Percentiles rank a stretch among this genome's conserved stretches.
phyloP scores from a whole-genome alignment of 1,284 basidiomycete species.

The Ceratobasidium sp. region DNA sequence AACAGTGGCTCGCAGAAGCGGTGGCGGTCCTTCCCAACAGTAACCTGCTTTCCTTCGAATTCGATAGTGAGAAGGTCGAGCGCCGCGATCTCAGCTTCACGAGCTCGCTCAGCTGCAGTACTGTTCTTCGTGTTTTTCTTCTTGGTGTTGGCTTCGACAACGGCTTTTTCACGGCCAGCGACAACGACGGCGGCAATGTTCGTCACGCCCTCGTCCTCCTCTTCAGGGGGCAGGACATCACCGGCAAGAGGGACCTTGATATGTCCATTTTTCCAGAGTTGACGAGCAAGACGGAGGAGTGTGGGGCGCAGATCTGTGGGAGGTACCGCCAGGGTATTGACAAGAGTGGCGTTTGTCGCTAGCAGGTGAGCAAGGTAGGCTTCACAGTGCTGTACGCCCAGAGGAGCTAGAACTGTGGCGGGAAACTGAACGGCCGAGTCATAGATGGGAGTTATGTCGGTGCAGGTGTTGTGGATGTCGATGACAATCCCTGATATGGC shows the following conservation, averaged over 20 bases:
- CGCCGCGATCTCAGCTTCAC: constrained; percentile 82
- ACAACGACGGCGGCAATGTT: constrained; percentile 86
- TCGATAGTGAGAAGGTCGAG: constrained; percentile 82
- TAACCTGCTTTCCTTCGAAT: constrained; percentile 69
- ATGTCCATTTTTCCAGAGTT: constrained; percentile 71
- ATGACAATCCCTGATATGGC: constrained; percentile 83
- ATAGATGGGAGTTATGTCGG: constrained; percentile 82
- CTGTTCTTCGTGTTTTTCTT: constrained; percentile 65
- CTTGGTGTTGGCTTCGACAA: constrained; percentile 84
- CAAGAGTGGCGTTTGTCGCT: constrained; percentile 69
- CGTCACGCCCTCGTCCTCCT: constrained; percentile 85
- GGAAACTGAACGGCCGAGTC: constrained; percentile 79
- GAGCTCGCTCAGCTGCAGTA: constrained; percentile 81
- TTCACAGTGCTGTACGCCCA: constrained; percentile 83
- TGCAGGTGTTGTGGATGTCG: constrained; percentile 83
- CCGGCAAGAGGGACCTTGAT: constrained; percentile 79
- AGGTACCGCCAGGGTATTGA: constrained; percentile 69
- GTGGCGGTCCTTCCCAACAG: constrained; percentile 88
- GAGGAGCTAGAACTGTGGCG: constrained; percentile 68
- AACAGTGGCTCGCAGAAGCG: constrained; percentile 92
- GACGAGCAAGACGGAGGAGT: constrained; percentile 69
- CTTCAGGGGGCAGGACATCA: constrained; percentile 68
- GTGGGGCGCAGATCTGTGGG: constrained; percentile 62
- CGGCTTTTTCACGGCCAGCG: constrained; percentile 82
- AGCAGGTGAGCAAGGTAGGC: constrained; percentile 80